These are phyloP conservation scores for Citrus sinensis DNA, from an alignment of 345 rosid genomes.

Conservation along the genomic window DNA sequence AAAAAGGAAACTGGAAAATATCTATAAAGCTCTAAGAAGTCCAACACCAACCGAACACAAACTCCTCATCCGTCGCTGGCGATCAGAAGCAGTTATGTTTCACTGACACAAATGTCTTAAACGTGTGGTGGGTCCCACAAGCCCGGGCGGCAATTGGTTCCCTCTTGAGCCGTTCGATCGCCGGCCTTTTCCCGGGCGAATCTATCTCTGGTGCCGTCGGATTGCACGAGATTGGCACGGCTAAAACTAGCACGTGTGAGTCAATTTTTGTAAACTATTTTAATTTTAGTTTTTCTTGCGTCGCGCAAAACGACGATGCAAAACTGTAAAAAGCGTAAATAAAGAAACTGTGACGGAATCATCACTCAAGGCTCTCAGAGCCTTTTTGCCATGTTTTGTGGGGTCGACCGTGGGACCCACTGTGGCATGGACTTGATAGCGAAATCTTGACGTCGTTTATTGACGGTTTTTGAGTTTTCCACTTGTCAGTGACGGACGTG, in stretches of 20 bases:
- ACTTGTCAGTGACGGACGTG: neutral
- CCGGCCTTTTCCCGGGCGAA: neutral
- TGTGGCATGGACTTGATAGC: neutral
- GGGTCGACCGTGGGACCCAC: constrained; percentile 3
- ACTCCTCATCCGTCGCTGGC: neutral
- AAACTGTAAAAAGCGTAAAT: constrained; percentile 3
- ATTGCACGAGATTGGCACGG: constrained; percentile 6
- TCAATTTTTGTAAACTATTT: neutral
- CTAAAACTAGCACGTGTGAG: neutral
- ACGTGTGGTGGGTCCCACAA: constrained; percentile 20
- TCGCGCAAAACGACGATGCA: constrained; percentile 18
- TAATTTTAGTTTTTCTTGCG: neutral
- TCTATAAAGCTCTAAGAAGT: no score
- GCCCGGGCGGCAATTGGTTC: neutral
- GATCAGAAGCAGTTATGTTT: constrained; percentile 8
- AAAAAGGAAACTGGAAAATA: neutral
- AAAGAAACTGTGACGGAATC: constrained; percentile 4
- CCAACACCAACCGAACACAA: neutral
- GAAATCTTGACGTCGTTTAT: constrained; percentile 7
- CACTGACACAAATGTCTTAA: constrained; percentile 5
- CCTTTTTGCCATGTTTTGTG: neutral
- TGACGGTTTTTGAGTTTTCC: neutral
- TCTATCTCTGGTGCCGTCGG: constrained; percentile 8
- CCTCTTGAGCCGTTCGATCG: constrained; percentile 6
- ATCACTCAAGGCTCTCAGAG: neutral